Conservation (phyloP, 495 filamentous ascomycete genomes). For the Tuber magnatum region DNA sequence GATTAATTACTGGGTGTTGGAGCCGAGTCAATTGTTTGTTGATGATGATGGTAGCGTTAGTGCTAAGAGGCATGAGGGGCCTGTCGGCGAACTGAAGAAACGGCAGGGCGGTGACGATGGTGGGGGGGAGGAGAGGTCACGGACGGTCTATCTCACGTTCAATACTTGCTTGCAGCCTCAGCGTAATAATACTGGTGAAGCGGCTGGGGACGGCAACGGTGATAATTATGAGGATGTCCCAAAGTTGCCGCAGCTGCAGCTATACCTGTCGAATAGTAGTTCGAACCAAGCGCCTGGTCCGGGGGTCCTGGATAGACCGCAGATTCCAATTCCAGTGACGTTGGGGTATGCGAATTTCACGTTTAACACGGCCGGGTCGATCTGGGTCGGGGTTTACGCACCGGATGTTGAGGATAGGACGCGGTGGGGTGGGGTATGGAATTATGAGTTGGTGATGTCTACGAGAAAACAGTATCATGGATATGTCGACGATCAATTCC, state of each 20-base stretch:
- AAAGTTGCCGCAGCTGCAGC: constrained; percentile 59
- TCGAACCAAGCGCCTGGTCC: constrained; percentile 64
- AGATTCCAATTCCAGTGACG: constrained; percentile 46
- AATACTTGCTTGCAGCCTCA: constrained; percentile 71
- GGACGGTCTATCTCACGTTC: constrained; percentile 63
- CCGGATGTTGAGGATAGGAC: constrained; percentile 48
- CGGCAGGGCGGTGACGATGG: constrained; percentile 24
- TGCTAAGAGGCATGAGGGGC: constrained; percentile 4
- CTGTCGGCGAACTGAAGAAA: constrained; percentile 31
- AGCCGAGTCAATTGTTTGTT: constrained; percentile 21
- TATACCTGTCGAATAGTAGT: constrained; percentile 65
- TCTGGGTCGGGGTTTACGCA: constrained; percentile 70
- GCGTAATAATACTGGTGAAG: constrained; percentile 43
- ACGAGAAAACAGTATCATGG: constrained; percentile 65
- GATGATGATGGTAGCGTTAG: neutral
- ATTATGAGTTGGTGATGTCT: constrained; percentile 75
- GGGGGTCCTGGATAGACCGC: constrained; percentile 43
- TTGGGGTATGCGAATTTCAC: constrained; percentile 58
- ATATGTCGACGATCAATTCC: constrained; percentile 49
- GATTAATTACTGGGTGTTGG: constrained; percentile 32
- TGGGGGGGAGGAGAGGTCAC: constrained; percentile 31
- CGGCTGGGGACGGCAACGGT: constrained; percentile 32
- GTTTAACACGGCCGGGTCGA: constrained; percentile 51
- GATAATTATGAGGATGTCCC: neutral
- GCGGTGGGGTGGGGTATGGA: constrained; percentile 48